Percentiles rank a stretch among this genome's conserved stretches.
Conservation (phyloP, 2,329 filamentous ascomycete species). For the Colletotrichum truncatum region DNA sequence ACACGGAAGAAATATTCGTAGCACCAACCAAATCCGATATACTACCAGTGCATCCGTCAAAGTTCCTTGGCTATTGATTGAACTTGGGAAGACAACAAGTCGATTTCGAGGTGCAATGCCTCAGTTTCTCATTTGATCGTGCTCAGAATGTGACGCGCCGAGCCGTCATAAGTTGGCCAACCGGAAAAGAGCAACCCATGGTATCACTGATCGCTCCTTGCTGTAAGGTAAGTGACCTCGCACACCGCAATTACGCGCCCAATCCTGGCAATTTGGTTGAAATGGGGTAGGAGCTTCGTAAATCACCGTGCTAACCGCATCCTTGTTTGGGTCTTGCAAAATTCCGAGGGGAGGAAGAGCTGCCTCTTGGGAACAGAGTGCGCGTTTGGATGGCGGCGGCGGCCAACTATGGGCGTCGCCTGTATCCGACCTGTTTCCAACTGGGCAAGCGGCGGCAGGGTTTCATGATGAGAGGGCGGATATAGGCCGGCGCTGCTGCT, state of each 20-base stretch:
- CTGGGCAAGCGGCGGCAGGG: neutral
- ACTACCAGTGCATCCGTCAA: no score
- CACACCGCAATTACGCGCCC: slow-evolving; percentile 5
- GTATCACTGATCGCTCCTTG: neutral
- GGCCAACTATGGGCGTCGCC: neutral
- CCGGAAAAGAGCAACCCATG: slow-evolving; percentile 3
- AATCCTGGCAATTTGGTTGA: neutral
- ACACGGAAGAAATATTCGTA: no score
- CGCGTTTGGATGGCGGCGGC: no score
- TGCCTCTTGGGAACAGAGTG: neutral
- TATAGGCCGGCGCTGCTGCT: neutral
- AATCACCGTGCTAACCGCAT: neutral
- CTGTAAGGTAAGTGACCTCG: neutral
- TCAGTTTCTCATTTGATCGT: neutral
- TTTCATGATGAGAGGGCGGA: neutral
- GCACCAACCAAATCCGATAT: neutral
- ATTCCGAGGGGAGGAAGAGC: neutral
- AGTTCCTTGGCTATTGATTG: neutral
- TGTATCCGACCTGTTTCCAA: neutral
- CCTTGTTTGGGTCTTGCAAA: neutral
- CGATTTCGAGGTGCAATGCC: neutral
- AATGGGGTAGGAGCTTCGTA: neutral
- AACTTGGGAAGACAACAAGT: neutral
- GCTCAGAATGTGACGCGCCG: neutral
- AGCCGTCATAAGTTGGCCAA: neutral